Base-by-base conservation (phyloP, 345 rosid species). In the Clarkia xantiana region DNA sequence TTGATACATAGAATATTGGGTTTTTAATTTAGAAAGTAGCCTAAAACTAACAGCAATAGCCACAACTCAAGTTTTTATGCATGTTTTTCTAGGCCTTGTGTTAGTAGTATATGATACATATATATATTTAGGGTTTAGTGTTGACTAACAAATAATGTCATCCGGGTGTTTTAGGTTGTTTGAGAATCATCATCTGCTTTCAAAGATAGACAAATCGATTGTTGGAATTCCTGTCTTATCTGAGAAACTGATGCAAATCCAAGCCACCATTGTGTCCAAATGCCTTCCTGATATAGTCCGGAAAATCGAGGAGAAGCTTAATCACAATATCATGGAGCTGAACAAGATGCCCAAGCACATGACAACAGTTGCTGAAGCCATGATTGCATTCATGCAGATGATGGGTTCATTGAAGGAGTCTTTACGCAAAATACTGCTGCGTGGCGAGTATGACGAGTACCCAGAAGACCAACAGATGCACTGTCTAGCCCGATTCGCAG, bases 381-480 rank as follows among this genome's bases (percentile, higher is more conserved):
- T 73, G 63, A 42, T 67, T 11, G 34, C 67, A 4, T 67, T 77
- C 11, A 62, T 72, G 74, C 50, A 58, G 7, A 70, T 81, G 18
- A 45, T 73, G 42, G 70, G 69, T 7, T 61, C 65, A 1, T 70
- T 49, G 0, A 80, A 68, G 14, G 81, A 77, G 2, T 75, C 72
- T 2, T 54, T 80, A 6, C 15, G 56, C 14, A 76, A 67, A 18
- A 48, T 70, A 10, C 58, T 80, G 6, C 11, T 74, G 14, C 61
- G 68, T 45, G 71, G 79, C 2, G 81, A 80, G 10, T 72, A 60
- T 40, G 68, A 72, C 1, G 81, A 77, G 17, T 72, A 45, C 19
- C 66, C 54, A 0, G 64, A 75, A 3, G 75, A 76, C 8, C 14
- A 47, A 1, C 2, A 47, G 6, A 64, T 72, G 70, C 68, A 67